phyloP scores from a whole-genome alignment of 305 asterid species.

The Fraxinus velutina region DNA sequence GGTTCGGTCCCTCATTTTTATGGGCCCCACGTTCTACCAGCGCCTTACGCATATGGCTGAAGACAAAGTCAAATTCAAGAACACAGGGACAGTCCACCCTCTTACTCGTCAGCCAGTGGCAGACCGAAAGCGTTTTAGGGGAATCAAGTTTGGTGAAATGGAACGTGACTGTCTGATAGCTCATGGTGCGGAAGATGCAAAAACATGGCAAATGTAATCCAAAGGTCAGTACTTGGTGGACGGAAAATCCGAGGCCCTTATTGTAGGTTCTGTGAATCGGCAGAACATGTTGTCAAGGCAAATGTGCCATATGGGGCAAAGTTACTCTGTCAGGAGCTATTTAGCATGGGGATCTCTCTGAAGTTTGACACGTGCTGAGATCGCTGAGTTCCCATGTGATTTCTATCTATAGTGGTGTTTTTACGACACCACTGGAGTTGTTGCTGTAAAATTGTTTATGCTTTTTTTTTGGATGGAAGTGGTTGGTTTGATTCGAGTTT shows the following conservation, averaged over 20 bases:
- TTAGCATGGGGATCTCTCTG: conserved; percentile 83
- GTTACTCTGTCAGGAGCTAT: conserved; percentile 79
- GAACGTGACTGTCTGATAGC: conserved; percentile 90
- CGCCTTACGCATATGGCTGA: conserved; percentile 93
- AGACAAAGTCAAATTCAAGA: conserved; percentile 84
- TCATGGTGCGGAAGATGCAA: conserved; percentile 84
- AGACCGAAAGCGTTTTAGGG: conserved; percentile 85
- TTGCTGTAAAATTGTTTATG: neutral
- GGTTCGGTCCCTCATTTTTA: conserved; percentile 58
- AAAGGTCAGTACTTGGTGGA: conserved; percentile 58
- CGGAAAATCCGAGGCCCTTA: conserved; percentile 72
- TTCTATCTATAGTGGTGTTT: neutral
- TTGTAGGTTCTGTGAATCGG: conserved; percentile 77
- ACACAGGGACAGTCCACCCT: conserved; percentile 90
- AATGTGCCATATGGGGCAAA: conserved; percentile 89
- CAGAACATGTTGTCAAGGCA: conserved; percentile 65
- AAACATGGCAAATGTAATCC: conserved; percentile 73
- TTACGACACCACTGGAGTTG: neutral
- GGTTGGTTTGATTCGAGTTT: too few species aligned
- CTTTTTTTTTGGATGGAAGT: neutral
- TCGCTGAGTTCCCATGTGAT: neutral
- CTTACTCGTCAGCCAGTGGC: conserved; percentile 97
- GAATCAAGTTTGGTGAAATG: conserved; percentile 90
- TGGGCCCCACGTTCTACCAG: conserved; percentile 92
- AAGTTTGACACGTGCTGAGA: conserved; percentile 77